A percentile compares a stretch with the other conserved stretches of the same genome.
phyloP scores from a whole-genome alignment of 176 grass and related monocot genomes.

The Carex littledalei region DNA sequence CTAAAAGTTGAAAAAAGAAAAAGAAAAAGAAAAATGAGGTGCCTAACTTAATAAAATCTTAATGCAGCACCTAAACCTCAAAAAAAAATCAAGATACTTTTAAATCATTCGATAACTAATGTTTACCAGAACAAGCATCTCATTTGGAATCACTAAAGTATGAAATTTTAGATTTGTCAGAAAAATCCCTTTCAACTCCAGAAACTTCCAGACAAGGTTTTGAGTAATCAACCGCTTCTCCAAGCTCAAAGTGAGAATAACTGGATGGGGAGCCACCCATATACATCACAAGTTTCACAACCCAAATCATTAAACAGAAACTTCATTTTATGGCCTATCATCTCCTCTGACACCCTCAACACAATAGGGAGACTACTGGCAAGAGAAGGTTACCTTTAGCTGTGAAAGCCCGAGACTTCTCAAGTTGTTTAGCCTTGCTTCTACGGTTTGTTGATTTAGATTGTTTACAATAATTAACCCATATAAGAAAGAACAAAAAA shows the following conservation, averaged over 20 bases:
- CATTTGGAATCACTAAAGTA: background rate
- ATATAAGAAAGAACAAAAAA: background rate
- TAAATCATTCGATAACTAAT: background rate
- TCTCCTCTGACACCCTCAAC: conserved; percentile 13
- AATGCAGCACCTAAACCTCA: background rate
- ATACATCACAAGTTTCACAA: conserved; percentile 15
- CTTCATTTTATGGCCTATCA: conserved; percentile 31
- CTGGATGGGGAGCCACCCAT: conserved; percentile 15
- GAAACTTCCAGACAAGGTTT: conserved; percentile 23
- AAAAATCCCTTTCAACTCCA: conserved; percentile 32
- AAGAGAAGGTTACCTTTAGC: background rate
- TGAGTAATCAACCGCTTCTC: conserved; percentile 44
- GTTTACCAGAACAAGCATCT: background rate
- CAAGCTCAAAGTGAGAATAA: conserved; percentile 39
- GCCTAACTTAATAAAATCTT: background rate
- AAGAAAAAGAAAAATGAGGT: too few species aligned
- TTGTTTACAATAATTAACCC: background rate
- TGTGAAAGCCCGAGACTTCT: background rate
- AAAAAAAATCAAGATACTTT: background rate
- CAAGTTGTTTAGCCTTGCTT: background rate
- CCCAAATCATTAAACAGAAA: conserved; percentile 26
- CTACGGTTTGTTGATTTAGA: background rate
- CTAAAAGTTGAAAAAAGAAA: too few species aligned
- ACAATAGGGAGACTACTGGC: background rate
- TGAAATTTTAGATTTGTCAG: background rate